Base-by-base conservation (phyloP, 495 filamentous ascomycete species). In the Thozetella sp. region DNA sequence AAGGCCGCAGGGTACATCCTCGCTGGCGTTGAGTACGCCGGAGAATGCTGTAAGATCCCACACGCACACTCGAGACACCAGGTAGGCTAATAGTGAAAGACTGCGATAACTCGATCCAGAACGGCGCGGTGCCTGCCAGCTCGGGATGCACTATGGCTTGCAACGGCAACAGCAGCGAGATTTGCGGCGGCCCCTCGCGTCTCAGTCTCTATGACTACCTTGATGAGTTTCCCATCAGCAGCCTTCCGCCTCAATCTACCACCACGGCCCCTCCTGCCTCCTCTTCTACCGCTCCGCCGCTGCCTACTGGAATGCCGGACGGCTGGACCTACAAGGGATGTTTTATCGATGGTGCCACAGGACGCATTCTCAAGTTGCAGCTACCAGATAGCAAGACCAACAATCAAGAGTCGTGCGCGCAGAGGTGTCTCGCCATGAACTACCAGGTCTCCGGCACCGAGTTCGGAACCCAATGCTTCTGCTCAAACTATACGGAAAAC, bases 391-490 rank as follows among this genome's bases (percentile, higher is more conserved):
- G 73, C 62, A 61, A 71, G n/a, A 58, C 69, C 54, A 78, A 87
- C 73, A 88, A 83, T 22, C 79, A 80, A 13, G 72, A 82, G 65
- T 79, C 72, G 51, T 91, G 88, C 66, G 78, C 84, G n/a, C 71
- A 77, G 51, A 70, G 77, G 51, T 89, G 86, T 72, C 67, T 63
- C 27, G 52, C 53, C 43, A 37, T 63, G 3, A 71, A 72, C 62
- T 88, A 79, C 68, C 79, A 23, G 57, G 85, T 85, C 67, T 82
- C 83, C 53, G 90, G 89, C 34, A 77, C 86, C 19, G 86, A 93
- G 69, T 92, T 87, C 61, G 81, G 75, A 51, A 83, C 78, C 25
- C 87, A 93, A 71, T 90, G 88, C 72, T 90, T 86, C 74, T 91
- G 88, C 71, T 82, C 85, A 54, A 85, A 86, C 61, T 61, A 63